Evolutionary conservation across 805 yeast genomes (phyloP).

Genomic region (Ogataea salicorniae): DNA sequence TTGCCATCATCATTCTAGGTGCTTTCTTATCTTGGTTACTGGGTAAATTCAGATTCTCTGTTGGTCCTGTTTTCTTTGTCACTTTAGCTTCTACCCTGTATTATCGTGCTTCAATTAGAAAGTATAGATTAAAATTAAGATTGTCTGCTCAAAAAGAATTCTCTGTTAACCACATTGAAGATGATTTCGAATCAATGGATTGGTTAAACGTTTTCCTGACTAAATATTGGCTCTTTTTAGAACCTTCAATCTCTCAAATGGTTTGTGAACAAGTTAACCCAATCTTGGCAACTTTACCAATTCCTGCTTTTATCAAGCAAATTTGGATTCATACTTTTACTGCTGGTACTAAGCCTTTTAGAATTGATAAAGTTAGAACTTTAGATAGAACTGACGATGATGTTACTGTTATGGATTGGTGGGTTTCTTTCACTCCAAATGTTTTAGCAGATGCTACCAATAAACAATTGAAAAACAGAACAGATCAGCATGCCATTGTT

Average conservation of each 20-base stretch:
- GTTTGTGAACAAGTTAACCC: slow-evolving; percentile 85
- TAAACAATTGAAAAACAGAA: slow-evolving; percentile 78
- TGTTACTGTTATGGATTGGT: slow-evolving; percentile 98
- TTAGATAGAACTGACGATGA: slow-evolving; percentile 86
- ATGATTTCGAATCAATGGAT: slow-evolving; percentile 89
- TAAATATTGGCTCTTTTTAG: slow-evolving; percentile 87
- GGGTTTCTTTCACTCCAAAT: slow-evolving; percentile 87
- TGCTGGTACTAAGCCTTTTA: slow-evolving; percentile 91
- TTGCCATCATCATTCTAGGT: slow-evolving; percentile 63
- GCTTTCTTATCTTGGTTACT: slow-evolving; percentile 70
- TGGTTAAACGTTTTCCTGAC: slow-evolving; percentile 89
- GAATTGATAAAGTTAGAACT: slow-evolving; percentile 86
- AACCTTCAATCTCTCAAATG: slow-evolving; percentile 83
- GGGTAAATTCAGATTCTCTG: slow-evolving; percentile 71
- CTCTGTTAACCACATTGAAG: slow-evolving; percentile 73
- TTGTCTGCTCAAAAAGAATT: slow-evolving; percentile 83
- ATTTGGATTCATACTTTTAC: slow-evolving; percentile 87
- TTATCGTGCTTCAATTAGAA: slow-evolving; percentile 80
- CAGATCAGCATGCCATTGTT: slow-evolving; percentile 74
- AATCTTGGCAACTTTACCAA: slow-evolving; percentile 66
- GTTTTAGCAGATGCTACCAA: slow-evolving; percentile 77
- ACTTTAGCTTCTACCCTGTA: slow-evolving; percentile 56
- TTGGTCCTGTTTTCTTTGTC: slow-evolving; percentile 78
- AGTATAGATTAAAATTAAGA: slow-evolving; percentile 68
- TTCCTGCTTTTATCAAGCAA: slow-evolving; percentile 78